phyloP scores from a whole-genome alignment of 768 basidiomycete genomes.

The Neoboletus magnificus region DNA sequence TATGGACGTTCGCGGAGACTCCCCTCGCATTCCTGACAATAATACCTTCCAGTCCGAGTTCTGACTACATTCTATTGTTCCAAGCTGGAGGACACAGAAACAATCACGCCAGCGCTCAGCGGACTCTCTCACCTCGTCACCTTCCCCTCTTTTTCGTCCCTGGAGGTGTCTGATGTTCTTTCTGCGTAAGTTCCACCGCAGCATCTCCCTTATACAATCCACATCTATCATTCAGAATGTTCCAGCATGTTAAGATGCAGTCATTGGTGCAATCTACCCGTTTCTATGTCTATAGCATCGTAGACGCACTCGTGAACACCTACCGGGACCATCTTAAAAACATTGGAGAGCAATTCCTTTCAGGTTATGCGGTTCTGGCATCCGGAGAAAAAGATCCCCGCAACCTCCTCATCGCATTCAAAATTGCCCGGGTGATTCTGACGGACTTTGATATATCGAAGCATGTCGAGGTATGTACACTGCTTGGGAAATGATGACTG shows the following conservation, averaged over 20 bases:
- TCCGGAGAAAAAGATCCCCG: slow-evolving; percentile 98
- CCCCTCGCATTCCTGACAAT: background rate
- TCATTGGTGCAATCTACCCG: slow-evolving; percentile 79
- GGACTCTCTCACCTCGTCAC: slow-evolving; percentile 68
- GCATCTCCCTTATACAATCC: background rate
- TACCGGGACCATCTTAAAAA: slow-evolving; percentile 56
- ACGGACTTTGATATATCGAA: slow-evolving; percentile 81
- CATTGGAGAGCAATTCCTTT: slow-evolving; percentile 70
- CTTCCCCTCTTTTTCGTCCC: slow-evolving; percentile 58
- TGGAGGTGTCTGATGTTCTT: slow-evolving; percentile 59
- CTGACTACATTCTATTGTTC: slow-evolving; percentile 79
- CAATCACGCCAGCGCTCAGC: slow-evolving; percentile 75
- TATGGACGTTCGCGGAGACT: slow-evolving; percentile 34
- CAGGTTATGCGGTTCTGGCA: slow-evolving; percentile 72
- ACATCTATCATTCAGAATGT: slow-evolving; percentile 48
- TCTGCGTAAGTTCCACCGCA: slow-evolving; percentile 47
- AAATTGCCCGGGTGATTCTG: slow-evolving; percentile 79
- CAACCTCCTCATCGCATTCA: slow-evolving; percentile 87
- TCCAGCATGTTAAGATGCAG: slow-evolving; percentile 77
- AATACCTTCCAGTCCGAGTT: slow-evolving; percentile 61
- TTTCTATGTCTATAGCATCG: slow-evolving; percentile 73
- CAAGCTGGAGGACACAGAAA: slow-evolving; percentile 84
- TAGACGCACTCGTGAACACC: slow-evolving; percentile 56
- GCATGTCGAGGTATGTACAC: slow-evolving; percentile 65
- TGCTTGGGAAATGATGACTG: background rate